Evolutionary conservation across 164 flowering plant species (phyloP), one percentile per base, ranked within the genome.

Genomic region (Aristolochia fimbriata): DNA sequence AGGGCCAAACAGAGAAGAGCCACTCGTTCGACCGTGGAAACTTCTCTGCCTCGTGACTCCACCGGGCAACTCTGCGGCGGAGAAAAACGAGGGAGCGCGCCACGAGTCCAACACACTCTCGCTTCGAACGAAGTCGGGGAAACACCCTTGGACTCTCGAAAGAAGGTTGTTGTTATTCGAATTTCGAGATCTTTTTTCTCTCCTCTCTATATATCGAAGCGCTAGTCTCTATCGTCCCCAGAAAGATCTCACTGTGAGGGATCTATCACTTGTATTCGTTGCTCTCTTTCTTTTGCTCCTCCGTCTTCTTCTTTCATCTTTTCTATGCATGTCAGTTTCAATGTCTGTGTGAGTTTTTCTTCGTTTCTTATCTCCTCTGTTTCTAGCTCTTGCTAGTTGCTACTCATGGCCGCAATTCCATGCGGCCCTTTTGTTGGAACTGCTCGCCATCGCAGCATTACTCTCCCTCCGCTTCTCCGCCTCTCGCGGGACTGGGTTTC

Each of bases 331-430:
- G 43, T 37, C 43, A 37, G 8, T 37, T 10, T 37, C 43, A 37
- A 37, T 7, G 43, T 10, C 9, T 37, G 9, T 37, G 9, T 37
- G 43, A 37, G 43, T 37, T 37, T 37, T 37, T 37, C 10, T 10
- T 37, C 43, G 1, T 37, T 37, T 3, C 19, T 30, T 54, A 21
- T 55, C 37, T 23, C 24, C 23, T 5, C 27, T 10, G 57, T 33
- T 33, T 27, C 25, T 23, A 17, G 57, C 27, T 20, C 17, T 15
- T 55, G n/a, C 57, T 13, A 5, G 7, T 7, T 54, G n/a, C 30
- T 33, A 55, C 30, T 46, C 49, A 43, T 59, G 62, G 62, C 62
- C 62, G 49, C 50, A 20, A 46, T 47, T 16, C 62, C 47, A 7
- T 57, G 47, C 60, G 60, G 60, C 47, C 48, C 37, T 16, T 0